Conservation (phyloP, 257 asterid species). For the Ligustrum vulgare region DNA sequence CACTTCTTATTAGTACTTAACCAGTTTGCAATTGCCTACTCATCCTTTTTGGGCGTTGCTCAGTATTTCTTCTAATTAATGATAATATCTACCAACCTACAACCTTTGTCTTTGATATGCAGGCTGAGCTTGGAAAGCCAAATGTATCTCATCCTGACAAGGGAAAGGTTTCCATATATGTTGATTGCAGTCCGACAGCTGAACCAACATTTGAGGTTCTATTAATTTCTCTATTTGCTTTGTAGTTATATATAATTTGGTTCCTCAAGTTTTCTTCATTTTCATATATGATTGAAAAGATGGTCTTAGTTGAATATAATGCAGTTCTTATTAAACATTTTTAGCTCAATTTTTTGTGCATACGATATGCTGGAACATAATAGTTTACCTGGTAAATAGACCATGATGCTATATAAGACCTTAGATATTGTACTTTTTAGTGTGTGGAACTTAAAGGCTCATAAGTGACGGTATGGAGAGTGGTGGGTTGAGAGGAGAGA, state of each 20-base stretch:
- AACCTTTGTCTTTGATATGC: constrained; percentile 25
- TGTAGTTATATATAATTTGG: background rate
- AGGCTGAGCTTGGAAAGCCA: constrained; percentile 97
- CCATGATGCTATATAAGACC: background rate
- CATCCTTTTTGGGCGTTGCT: constrained; percentile 1
- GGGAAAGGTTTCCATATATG: constrained; percentile 73
- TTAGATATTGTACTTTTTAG: background rate
- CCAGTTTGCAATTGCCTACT: background rate
- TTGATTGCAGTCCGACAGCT: constrained; percentile 93
- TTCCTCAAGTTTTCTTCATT: constrained; percentile 6
- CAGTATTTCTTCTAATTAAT: background rate
- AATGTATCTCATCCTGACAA: constrained; percentile 65
- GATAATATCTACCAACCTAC: background rate
- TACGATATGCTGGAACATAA: background rate
- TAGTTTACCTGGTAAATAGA: background rate
- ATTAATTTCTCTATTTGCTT: constrained; percentile 17
- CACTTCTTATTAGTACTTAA: constrained; percentile 15
- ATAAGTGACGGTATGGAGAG: background rate
- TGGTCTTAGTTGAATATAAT: background rate
- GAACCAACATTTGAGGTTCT: constrained; percentile 89
- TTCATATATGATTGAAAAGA: background rate
- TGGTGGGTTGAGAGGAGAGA: background rate
- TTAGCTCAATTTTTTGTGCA: background rate
- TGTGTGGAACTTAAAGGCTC: background rate
- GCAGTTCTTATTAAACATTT: too few relatives aligned